These are phyloP conservation scores for Reutealis trisperma DNA, from an alignment of 345 rosid genomes.

Conservation along the genomic window DNA sequence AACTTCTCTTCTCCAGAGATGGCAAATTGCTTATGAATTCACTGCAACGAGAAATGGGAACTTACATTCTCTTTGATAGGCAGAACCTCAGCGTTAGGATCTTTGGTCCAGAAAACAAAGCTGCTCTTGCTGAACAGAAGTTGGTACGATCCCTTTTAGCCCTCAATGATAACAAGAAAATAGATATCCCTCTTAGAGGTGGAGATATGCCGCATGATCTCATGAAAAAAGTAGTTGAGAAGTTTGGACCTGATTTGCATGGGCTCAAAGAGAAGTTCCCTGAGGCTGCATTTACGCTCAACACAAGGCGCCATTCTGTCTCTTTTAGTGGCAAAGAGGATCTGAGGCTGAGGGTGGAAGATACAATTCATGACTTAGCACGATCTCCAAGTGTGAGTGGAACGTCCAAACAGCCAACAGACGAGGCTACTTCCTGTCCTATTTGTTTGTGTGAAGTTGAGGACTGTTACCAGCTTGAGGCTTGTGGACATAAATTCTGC, in stretches of 20 bases:
- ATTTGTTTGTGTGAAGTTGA: constrained; percentile 86
- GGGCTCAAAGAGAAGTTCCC: constrained; percentile 68
- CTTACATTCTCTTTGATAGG: constrained; percentile 61
- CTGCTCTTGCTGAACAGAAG: constrained; percentile 53
- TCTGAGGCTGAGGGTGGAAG: constrained; percentile 61
- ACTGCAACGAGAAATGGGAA: constrained; percentile 59
- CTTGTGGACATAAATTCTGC: constrained; percentile 73
- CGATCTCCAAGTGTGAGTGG: constrained; percentile 22
- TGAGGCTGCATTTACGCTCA: constrained; percentile 58
- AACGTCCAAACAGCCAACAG: constrained; percentile 15
- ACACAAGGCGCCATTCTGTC: constrained; percentile 59
- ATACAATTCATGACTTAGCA: constrained; percentile 53
- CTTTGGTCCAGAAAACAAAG: constrained; percentile 56
- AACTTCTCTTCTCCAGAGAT: constrained; percentile 63
- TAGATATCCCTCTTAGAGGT: constrained; percentile 69
- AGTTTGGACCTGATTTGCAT: constrained; percentile 71
- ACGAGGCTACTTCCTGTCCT: constrained; percentile 45
- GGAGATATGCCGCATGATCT: constrained; percentile 57
- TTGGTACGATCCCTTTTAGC: constrained; percentile 53
- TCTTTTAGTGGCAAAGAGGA: constrained; percentile 60
- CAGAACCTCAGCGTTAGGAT: constrained; percentile 47
- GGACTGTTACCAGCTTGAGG: constrained; percentile 72
- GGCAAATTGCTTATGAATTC: constrained; percentile 55
- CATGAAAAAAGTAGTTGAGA: constrained; percentile 56
- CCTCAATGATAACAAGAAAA: constrained; percentile 56